Percentiles rank a stretch among this genome's conserved stretches.
Evolutionary conservation across 169 alveolate genomes (phyloP).

Genomic region (Plasmodium coatneyi): DNA sequence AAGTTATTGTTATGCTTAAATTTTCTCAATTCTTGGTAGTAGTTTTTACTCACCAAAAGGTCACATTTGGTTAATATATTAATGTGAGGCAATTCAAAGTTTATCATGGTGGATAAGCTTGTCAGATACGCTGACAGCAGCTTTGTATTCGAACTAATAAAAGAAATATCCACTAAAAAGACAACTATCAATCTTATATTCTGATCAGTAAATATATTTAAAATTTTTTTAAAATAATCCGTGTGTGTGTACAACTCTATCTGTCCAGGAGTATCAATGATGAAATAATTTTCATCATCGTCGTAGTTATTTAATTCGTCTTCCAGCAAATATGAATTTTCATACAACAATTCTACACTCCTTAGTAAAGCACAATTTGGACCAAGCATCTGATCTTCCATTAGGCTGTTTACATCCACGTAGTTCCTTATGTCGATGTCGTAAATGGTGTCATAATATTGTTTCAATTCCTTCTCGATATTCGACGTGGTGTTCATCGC

Average conservation of each 20-base stretch:
- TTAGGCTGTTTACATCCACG: conserved; percentile 93
- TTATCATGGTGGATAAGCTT: conserved; percentile 96
- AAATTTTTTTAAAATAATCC: conserved; percentile 92
- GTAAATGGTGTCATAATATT: conserved; percentile 81
- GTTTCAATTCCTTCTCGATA: conserved; percentile 85
- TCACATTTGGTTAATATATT: conserved; percentile 97
- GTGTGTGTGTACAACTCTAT: conserved; percentile 97
- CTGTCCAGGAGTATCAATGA: conserved; percentile 98
- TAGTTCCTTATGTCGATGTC: conserved; percentile 96
- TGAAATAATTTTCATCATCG: conserved; percentile 94
- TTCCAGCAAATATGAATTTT: conserved; percentile 94
- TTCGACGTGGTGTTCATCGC: conserved; percentile 82
- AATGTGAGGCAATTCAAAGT: conserved; percentile 95
- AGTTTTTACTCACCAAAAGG: conserved; percentile 77
- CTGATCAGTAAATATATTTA: conserved; percentile 86
- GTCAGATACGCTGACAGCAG: conserved; percentile 94
- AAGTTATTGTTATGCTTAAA: conserved; percentile 61
- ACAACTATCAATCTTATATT: conserved; percentile 94
- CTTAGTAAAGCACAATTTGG: conserved; percentile 97
- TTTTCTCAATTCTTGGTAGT: conserved; percentile 76
- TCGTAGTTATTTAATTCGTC: conserved; percentile 93
- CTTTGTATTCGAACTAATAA: conserved; percentile 94
- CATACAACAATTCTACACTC: conserved; percentile 95
- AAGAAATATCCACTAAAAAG: conserved; percentile 94
- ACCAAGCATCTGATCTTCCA: conserved; percentile 95